Conservation (phyloP, 1,284 basidiomycete species). For the Ustilago crameri region DNA sequence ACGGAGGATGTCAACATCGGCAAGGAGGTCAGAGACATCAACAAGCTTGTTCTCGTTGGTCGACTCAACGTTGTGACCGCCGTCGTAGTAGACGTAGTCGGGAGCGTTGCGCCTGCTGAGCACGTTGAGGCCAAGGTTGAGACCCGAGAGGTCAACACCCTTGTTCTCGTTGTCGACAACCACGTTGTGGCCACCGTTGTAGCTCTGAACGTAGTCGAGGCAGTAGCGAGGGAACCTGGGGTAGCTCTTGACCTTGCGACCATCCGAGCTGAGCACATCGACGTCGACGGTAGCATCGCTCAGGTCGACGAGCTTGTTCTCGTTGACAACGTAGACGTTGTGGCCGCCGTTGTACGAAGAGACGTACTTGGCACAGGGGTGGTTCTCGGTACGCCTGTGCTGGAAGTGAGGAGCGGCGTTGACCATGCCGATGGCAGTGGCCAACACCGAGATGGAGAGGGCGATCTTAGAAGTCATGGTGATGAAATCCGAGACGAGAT, state of each 20-base stretch:
- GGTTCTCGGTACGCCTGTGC: slow-evolving; percentile 38
- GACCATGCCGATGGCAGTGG: slow-evolving; percentile 46
- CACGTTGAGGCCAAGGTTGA: slow-evolving; percentile 20
- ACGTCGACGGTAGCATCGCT: slow-evolving; percentile 42
- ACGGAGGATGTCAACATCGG: slow-evolving; percentile 23
- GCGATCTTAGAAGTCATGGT: slow-evolving; percentile 53
- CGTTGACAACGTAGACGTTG: slow-evolving; percentile 51
- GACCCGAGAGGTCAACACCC: slow-evolving; percentile 41
- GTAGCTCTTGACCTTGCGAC: slow-evolving; percentile 32
- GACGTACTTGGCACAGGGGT: slow-evolving; percentile 46
- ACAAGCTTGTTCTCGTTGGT: slow-evolving; percentile 38
- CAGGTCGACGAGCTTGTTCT: slow-evolving; percentile 51
- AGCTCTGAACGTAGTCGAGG: slow-evolving; percentile 46
- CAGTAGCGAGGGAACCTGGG: slow-evolving; percentile 29
- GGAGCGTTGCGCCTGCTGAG: slow-evolving; percentile 38
- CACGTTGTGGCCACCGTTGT: slow-evolving; percentile 53
- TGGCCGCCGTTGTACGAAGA: slow-evolving; percentile 49
- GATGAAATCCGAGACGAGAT: slow-evolving; percentile 11
- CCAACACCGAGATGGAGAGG: slow-evolving; percentile 38
- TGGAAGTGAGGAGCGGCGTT: slow-evolving; percentile 45
- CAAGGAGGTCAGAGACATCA: slow-evolving; percentile 19
- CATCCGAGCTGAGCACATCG: slow-evolving; percentile 34
- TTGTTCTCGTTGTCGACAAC: slow-evolving; percentile 49
- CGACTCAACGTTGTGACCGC: slow-evolving; percentile 33
- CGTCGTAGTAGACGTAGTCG: slow-evolving; percentile 26